Base-by-base conservation (phyloP, 1,284 basidiomycete genomes). In the Limonomyces culmigenus region DNA sequence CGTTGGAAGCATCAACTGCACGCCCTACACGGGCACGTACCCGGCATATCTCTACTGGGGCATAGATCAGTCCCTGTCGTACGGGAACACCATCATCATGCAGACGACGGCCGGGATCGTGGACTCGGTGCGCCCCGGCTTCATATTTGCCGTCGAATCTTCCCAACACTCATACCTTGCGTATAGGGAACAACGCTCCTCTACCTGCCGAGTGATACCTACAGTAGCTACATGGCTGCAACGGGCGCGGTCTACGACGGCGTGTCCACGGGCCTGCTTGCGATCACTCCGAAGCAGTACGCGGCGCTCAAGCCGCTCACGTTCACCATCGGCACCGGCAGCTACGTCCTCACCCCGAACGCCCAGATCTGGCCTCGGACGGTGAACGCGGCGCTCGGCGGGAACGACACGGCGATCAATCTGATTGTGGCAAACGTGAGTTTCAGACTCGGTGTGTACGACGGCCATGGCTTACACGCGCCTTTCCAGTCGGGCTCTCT, bases 1-100 rank as follows among this genome's bases (percentile, higher is more conserved):
- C 53, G 63, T 58, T 13, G 65, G 66, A 1, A 35, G 49, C 10
- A 46, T 75, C 29, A 49, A 46, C 32, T 72, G 58, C 50, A 50
- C 57, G 62, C 58, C 67, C 6, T 25, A 68, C 34, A 74, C 70
- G 2, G 45, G 42, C 10, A 65, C 63, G 2, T 49, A 39, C 6
- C 74, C 73, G 18, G 58, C 71, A 6, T 54, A 45, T 34, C 42
- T 53, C 27, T 77, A 62, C 58, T 78, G 70, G 70, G 75, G 75
- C 29, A 70, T 78, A 44, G 55, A 71, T 47, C 61, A 76, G 52
- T 58, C 60, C 32, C 59, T 78, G 41, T 53, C 50, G n/a, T 76
- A 70, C 43, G 67, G 70, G 17, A 18, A 46, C 4, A 52, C 54
- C 4, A 36, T 29, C n/a, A 41, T 73, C 37, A 50, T 77, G 38